phyloP scores from a whole-genome alignment of 148 eudicot genomes.

The Heliosperma pusillum region DNA sequence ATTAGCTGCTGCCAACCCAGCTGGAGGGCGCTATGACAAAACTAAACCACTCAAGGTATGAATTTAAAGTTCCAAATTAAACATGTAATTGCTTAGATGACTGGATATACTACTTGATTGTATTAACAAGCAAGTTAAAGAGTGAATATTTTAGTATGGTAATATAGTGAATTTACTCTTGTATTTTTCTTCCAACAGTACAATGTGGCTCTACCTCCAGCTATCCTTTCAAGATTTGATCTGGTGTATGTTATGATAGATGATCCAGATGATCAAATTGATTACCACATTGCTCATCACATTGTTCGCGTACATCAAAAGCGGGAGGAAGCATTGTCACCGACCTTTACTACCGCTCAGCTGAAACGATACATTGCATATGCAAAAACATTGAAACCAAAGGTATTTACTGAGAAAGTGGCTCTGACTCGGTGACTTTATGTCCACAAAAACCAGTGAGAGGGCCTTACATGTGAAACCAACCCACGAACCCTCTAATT shows the following conservation, averaged over 20 bases:
- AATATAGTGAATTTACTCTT: neutral
- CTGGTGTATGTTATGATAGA: conserved; percentile 98
- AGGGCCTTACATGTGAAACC: neutral
- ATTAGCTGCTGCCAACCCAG: conserved; percentile 98
- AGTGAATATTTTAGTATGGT: neutral
- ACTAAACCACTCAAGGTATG: conserved; percentile 86
- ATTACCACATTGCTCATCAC: conserved; percentile 93
- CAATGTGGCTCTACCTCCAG: conserved; percentile 97
- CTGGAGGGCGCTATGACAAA: conserved; percentile 97
- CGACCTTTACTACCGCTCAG: conserved; percentile 82
- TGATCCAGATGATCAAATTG: conserved; percentile 94
- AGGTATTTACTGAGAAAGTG: conserved; percentile 37
- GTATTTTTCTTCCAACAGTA: conserved; percentile 49
- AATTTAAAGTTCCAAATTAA: conserved; percentile 4
- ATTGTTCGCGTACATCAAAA: conserved; percentile 94
- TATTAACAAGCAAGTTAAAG: neutral
- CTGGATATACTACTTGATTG: neutral
- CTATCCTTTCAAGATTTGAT: conserved; percentile 98
- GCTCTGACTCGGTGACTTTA: conserved; percentile 3
- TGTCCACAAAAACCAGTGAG: neutral
- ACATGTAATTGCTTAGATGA: neutral
- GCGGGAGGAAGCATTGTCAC: conserved; percentile 83
- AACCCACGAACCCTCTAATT: neutral
- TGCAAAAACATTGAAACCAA: conserved; percentile 87
- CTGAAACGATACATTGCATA: conserved; percentile 81